Conservation (phyloP, 2,329 filamentous ascomycete species). For the Fusarium ambrosium region DNA sequence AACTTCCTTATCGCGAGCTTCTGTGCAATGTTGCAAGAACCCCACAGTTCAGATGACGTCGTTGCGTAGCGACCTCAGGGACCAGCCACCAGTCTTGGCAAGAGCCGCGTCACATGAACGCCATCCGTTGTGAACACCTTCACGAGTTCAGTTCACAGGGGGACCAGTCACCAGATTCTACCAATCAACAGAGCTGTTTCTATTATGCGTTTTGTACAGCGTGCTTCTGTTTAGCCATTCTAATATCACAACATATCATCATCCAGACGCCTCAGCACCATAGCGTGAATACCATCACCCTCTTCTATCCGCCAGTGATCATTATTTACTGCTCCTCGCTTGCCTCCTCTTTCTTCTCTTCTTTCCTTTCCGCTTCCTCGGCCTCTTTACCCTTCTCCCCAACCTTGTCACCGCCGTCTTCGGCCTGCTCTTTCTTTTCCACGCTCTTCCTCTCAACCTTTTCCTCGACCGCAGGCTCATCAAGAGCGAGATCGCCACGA, state of each 20-base stretch:
- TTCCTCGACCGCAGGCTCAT: constrained; percentile 52
- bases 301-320: not conserved
- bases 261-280: constrained; percentile 17
- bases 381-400: constrained; percentile 15
- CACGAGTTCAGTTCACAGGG: not conserved
- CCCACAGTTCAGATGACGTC: constrained; percentile 41
- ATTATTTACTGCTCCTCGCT: constrained; percentile 10
- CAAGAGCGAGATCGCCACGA: constrained; percentile 68
- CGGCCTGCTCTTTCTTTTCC: not conserved
- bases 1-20: constrained; percentile 20
- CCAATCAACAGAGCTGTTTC: constrained; percentile 7
- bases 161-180: not conserved
- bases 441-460: not conserved
- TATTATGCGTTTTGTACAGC: constrained; percentile 26
- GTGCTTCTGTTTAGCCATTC: constrained; percentile 6
- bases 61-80: constrained; percentile 1
- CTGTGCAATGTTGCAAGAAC: constrained; percentile 15
- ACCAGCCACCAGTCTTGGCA: constrained; percentile 4
- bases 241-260: constrained; percentile 15
- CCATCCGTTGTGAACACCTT: not conserved
- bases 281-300: not conserved
- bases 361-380: constrained; percentile 11
- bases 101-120: constrained; percentile 7
- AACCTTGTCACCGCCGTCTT: constrained; percentile 1
- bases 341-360: constrained; percentile 12